A percentile compares a stretch with the other conserved stretches of the same genome.
These are phyloP conservation scores for Betula pendula DNA, from an alignment of 306 rosid genomes.

Conservation along the genomic window DNA sequence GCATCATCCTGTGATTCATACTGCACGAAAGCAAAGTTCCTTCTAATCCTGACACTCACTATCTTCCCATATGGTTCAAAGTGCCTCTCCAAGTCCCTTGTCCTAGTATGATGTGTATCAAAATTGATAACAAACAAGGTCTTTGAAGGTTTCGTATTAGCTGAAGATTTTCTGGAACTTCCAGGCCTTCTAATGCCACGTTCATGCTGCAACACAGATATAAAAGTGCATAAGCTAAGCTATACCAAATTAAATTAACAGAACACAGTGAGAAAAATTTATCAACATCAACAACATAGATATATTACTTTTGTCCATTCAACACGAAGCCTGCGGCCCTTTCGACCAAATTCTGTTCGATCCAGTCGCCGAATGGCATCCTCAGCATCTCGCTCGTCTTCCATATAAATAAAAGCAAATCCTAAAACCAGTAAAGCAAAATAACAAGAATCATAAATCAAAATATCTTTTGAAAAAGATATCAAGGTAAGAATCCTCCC, in stretches of 20 bases:
- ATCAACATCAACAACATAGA: conserved; percentile 8
- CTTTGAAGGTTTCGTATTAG: conserved; percentile 78
- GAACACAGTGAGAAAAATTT: neutral
- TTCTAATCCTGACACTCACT: conserved; percentile 83
- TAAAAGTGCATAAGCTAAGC: neutral
- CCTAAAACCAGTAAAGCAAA: conserved; percentile 51
- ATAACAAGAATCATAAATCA: conserved; percentile 11
- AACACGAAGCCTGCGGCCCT: conserved; percentile 96
- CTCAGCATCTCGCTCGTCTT: conserved; percentile 95
- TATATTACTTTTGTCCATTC: conserved; percentile 91
- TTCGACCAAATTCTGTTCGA: conserved; percentile 81
- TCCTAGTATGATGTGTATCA: conserved; percentile 87
- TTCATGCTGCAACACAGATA: conserved; percentile 60
- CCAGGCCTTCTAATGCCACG: conserved; percentile 89
- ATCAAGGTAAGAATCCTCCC: conserved; percentile 28
- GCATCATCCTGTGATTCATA: conserved; percentile 95
- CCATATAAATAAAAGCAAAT: conserved; percentile 97
- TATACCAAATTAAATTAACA: conserved; percentile 14
- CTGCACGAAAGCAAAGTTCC: conserved; percentile 95
- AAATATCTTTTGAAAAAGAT: conserved; percentile 3
- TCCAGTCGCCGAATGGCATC: conserved; percentile 90
- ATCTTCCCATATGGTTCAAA: conserved; percentile 96
- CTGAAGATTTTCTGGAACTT: conserved; percentile 71
- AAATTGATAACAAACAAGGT: conserved; percentile 93
- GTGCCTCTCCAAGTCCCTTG: conserved; percentile 96